Conservation (phyloP, 371 early-diverging fungal genomes). For the Mortierella sp. region DNA sequence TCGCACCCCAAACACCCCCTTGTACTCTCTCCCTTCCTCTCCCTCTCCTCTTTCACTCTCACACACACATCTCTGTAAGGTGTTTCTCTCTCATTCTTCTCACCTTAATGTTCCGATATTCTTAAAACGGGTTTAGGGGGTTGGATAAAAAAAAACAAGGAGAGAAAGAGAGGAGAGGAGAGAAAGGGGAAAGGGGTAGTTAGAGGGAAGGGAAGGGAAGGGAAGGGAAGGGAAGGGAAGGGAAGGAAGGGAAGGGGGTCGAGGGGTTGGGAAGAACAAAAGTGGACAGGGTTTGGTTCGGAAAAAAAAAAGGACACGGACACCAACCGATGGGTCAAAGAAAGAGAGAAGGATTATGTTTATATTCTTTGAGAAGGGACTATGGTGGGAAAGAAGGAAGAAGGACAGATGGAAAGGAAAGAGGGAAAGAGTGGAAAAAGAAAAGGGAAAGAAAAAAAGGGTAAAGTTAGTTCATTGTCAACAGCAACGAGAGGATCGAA, state of each 20-base stretch:
- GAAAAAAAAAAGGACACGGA: background rate
- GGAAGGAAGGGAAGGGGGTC: background rate
- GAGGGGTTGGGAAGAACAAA: background rate
- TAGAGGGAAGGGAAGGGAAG: background rate
- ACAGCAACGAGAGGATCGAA: too few relatives aligned
- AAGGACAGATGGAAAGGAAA: background rate
- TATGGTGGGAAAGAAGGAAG: background rate
- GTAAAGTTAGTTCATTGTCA: background rate
- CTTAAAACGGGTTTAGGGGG: constrained; percentile 15
- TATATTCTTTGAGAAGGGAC: background rate
- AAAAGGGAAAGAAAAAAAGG: constrained; percentile 4
- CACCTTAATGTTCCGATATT: constrained; percentile 10
- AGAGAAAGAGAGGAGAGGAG: background rate
- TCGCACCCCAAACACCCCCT: constrained; percentile 9
- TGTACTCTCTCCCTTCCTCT: too few relatives aligned
- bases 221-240: background rate
- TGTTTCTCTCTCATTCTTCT: background rate
- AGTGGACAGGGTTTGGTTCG: background rate
- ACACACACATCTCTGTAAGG: too few relatives aligned
- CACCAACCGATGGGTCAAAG: background rate
- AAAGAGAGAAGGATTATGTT: background rate
- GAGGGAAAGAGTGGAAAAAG: background rate
- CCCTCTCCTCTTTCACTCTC: background rate
- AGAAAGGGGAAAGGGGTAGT: background rate
- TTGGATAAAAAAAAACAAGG: background rate